A percentile compares a stretch with the other conserved stretches of the same genome.
Conservation (phyloP, 805 yeast genomes). For the Suhomyces tanzawaensis region DNA sequence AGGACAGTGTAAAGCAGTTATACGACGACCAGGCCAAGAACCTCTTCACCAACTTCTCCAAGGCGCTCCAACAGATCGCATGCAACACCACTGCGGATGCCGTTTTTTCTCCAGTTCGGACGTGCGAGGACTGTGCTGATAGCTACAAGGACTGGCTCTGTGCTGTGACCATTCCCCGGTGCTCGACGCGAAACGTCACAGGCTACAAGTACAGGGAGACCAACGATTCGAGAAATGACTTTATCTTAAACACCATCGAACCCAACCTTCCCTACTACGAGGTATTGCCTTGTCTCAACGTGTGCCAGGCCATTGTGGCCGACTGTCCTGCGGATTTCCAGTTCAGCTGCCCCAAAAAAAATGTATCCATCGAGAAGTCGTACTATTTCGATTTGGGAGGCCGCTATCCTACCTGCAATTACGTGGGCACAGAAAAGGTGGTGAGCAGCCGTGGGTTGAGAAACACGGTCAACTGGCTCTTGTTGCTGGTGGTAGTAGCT, state of each 20-base stretch:
- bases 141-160: constrained; percentile 89
- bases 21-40: constrained; percentile 65
- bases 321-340: constrained; percentile 80
- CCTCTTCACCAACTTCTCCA: constrained; percentile 63
- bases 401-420: constrained; percentile 34
- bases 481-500: constrained; percentile 7
- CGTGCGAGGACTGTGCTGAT: constrained; percentile 68
- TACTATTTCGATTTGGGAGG: constrained; percentile 41
- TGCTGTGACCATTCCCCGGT: constrained; percentile 82
- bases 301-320: constrained; percentile 74
- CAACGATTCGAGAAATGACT: constrained; percentile 57
- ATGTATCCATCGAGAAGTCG: constrained; percentile 34
- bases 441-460: constrained; percentile 9
- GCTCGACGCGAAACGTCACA: constrained; percentile 51
- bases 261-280: constrained; percentile 69
- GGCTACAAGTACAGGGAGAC: constrained; percentile 48
- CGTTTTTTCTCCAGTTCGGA: constrained; percentile 66
- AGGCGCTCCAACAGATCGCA: constrained; percentile 70
- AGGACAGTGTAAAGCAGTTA: constrained; percentile 21
- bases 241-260: constrained; percentile 49
- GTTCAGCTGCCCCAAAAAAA: constrained; percentile 65
- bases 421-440: constrained; percentile 24
- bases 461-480: constrained; percentile 14
- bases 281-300: constrained; percentile 79
- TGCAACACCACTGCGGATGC: constrained; percentile 71